A percentile compares a stretch with the other conserved stretches of the same genome.
These are phyloP conservation scores for Fusarium mexicanum DNA, from an alignment of 2,329 filamentous ascomycete genomes.

Conservation along the genomic window DNA sequence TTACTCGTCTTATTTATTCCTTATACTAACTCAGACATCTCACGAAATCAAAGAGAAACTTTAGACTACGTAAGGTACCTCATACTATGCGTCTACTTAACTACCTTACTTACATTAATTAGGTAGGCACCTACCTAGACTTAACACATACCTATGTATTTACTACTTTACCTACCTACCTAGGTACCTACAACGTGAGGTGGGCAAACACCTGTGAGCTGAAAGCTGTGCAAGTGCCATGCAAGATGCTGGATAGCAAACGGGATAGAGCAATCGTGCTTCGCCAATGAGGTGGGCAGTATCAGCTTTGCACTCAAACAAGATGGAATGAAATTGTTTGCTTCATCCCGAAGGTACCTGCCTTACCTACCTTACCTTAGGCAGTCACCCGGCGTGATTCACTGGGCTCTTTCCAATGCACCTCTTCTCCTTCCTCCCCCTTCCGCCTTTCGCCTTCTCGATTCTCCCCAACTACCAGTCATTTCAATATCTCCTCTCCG, in stretches of 20 bases:
- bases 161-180: no score
- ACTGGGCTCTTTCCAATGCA: not conserved
- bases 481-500: not conserved
- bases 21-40: not conserved
- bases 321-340: not conserved
- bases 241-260: slow-evolving; percentile 12
- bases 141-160: not conserved
- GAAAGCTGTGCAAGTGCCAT: not conserved
- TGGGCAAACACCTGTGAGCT: not conserved
- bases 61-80: not conserved
- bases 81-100: not conserved
- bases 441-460: not conserved
- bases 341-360: not conserved
- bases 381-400: not conserved
- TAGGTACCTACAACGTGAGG: not conserved
- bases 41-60: not conserved
- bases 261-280: not conserved
- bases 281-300: not conserved
- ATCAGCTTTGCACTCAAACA: not conserved
- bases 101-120: no score
- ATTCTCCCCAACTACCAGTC: not conserved
- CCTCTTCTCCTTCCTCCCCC: not conserved
- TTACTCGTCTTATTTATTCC: not conserved
- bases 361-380: not conserved
- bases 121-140: not conserved